Evolutionary conservation across 257 asterid genomes (phyloP).

Genomic region (Paulownia fortunei): DNA sequence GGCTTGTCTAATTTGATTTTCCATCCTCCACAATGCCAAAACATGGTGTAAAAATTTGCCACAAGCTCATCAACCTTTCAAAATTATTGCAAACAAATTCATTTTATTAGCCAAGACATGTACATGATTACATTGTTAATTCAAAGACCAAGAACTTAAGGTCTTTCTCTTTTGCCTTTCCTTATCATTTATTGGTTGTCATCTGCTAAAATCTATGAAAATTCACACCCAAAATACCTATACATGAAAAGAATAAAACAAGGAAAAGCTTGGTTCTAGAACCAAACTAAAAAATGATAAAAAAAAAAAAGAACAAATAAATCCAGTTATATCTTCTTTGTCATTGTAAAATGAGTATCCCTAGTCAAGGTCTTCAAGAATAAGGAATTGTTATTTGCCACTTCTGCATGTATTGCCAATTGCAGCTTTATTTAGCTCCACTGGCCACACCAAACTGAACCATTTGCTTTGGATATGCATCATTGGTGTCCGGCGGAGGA

Average conservation of each 20-base stretch:
- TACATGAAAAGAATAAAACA: slow-evolving; percentile 5
- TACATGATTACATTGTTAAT: not conserved
- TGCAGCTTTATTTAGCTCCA: slow-evolving; percentile 15
- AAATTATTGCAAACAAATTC: not conserved
- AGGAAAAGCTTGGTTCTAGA: slow-evolving; percentile 15
- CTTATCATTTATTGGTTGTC: not conserved
- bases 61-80: not conserved
- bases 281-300: slow-evolving; percentile 22
- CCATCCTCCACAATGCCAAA: not conserved
- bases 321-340: not conserved
- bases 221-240: not conserved
- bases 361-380: no score
- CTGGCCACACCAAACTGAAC: slow-evolving; percentile 48
- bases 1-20: not conserved
- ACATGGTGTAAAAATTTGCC: no score
- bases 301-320: not conserved
- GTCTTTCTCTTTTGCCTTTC: not conserved
- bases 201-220: not conserved
- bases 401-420: not conserved
- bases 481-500: slow-evolving; percentile 15
- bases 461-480: slow-evolving; percentile 37
- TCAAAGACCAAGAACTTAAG: not conserved
- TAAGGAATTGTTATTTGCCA: not conserved
- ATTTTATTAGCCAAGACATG: not conserved
- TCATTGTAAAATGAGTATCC: not conserved